Conservation (phyloP, 164 flowering plant genomes). For the Hamamelis virginiana region DNA sequence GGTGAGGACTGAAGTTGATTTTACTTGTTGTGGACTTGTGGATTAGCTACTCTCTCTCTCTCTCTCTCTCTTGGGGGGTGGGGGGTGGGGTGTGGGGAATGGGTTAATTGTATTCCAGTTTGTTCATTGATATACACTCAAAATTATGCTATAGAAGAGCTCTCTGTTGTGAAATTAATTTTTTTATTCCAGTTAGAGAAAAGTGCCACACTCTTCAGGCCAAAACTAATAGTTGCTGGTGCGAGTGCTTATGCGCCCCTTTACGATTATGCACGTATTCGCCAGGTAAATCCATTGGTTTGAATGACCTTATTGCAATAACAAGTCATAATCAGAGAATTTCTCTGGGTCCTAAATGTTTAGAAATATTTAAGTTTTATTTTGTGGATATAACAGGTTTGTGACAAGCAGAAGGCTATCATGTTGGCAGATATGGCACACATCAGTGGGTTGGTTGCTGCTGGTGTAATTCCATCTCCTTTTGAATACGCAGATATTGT, state of each 20-base stretch:
- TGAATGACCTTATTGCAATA: background rate
- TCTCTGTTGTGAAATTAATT: background rate
- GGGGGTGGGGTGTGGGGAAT: background rate
- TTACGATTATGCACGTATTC: conserved; percentile 87
- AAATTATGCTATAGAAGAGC: too few species aligned
- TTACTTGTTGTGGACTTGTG: too few species aligned
- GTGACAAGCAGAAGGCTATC: conserved; percentile 91
- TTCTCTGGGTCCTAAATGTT: background rate
- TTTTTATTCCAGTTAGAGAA: conserved; percentile 73
- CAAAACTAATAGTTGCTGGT: conserved; percentile 94
- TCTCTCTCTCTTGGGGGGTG: background rate
- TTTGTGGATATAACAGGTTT: conserved; percentile 52
- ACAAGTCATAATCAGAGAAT: background rate
- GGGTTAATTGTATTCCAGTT: background rate
- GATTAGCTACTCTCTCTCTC: too few species aligned
- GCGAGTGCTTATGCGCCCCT: conserved; percentile 99
- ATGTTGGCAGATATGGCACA: conserved; percentile 99
- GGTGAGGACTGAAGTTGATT: too few species aligned
- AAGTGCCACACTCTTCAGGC: conserved; percentile 87
- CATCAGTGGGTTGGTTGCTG: conserved; percentile 98
- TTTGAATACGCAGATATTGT: conserved; percentile 98
- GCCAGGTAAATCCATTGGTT: conserved; percentile 57
- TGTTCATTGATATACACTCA: background rate
- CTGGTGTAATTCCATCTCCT: conserved; percentile 96
- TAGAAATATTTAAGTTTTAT: background rate